Evolutionary conservation across 345 rosid genomes (phyloP).

Genomic region (Rhizophora apiculata): DNA sequence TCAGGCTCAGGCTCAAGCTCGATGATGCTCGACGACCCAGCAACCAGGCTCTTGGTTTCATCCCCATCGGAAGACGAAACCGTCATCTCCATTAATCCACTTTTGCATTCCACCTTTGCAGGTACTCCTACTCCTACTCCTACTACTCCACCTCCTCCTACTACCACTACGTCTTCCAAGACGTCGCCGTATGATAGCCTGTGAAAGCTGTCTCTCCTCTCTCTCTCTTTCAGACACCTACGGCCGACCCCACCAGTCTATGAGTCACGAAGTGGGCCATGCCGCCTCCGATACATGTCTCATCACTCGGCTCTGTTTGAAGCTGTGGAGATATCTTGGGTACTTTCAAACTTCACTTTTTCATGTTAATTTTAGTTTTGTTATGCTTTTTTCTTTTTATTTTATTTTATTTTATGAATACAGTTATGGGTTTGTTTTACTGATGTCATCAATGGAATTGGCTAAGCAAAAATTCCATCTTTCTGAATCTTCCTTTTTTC

Average conservation of each 20-base stretch:
- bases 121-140: constrained; percentile 18
- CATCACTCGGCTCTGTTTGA: constrained; percentile 59
- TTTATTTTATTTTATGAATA: background rate
- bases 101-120: constrained; percentile 47
- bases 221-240: constrained; percentile 33
- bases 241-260: constrained; percentile 29
- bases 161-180: constrained; percentile 17
- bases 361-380: background rate
- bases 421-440: background rate
- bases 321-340: constrained; percentile 75
- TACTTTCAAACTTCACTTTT: constrained; percentile 17
- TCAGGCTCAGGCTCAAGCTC: constrained; percentile 30
- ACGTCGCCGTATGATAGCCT: constrained; percentile 49
- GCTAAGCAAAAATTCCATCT: too few species aligned
- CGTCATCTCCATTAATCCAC: constrained; percentile 38
- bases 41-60: constrained; percentile 43
- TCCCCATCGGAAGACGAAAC: constrained; percentile 46
- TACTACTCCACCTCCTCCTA: background rate
- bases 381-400: background rate
- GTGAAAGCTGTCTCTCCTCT: constrained; percentile 51
- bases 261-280: constrained; percentile 49
- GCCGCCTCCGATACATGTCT: constrained; percentile 65
- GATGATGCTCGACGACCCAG: constrained; percentile 40
- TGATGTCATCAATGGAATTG: too few species aligned
- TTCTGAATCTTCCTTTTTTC: too few species aligned